A percentile compares a stretch with the other conserved stretches of the same genome.
phyloP scores from a whole-genome alignment of 495 filamentous ascomycete species.

The Podospora didyma region DNA sequence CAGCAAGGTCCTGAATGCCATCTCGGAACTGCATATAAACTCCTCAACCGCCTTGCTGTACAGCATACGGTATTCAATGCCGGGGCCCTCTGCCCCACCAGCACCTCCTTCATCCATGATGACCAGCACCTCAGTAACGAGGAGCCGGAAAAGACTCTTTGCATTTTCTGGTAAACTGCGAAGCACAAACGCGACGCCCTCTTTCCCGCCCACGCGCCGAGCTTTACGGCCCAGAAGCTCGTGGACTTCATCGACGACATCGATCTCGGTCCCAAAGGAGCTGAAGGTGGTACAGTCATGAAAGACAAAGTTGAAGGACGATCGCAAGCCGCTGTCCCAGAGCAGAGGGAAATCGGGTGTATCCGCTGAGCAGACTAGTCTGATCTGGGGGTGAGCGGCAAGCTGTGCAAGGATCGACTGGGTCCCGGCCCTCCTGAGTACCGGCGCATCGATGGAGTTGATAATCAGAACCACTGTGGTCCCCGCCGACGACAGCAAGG shows the following conservation, averaged over 20 bases:
- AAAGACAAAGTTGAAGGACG: conserved; percentile 79
- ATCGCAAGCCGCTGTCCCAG: conserved; percentile 80
- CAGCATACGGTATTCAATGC: conserved; percentile 82
- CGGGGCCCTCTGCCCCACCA: conserved; percentile 38
- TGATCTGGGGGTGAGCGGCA: conserved; percentile 67
- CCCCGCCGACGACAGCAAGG: conserved; percentile 30
- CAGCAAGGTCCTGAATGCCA: conserved; percentile 86
- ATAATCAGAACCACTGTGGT: conserved; percentile 63
- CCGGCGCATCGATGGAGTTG: conserved; percentile 77
- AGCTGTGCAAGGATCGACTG: conserved; percentile 75
- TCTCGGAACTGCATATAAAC: conserved; percentile 94
- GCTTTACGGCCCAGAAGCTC: conserved; percentile 79
- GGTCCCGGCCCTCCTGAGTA: conserved; percentile 64
- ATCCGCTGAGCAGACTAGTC: conserved; percentile 76
- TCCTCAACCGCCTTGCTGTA: conserved; percentile 96
- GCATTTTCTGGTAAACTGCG: conserved; percentile 90
- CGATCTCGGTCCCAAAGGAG: conserved; percentile 64
- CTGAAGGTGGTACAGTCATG: conserved; percentile 92
- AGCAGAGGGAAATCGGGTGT: conserved; percentile 81
- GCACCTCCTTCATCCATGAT: conserved; percentile 50
- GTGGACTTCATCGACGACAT: conserved; percentile 83
- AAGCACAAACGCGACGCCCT: conserved; percentile 88
- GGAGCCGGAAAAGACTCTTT: conserved; percentile 72
- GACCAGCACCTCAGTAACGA: conserved; percentile 82
- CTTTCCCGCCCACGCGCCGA: conserved; percentile 79